Evolutionary conservation across 2,329 filamentous ascomycete genomes (phyloP).

Genomic region (Colletotrichum theobromicola): DNA sequence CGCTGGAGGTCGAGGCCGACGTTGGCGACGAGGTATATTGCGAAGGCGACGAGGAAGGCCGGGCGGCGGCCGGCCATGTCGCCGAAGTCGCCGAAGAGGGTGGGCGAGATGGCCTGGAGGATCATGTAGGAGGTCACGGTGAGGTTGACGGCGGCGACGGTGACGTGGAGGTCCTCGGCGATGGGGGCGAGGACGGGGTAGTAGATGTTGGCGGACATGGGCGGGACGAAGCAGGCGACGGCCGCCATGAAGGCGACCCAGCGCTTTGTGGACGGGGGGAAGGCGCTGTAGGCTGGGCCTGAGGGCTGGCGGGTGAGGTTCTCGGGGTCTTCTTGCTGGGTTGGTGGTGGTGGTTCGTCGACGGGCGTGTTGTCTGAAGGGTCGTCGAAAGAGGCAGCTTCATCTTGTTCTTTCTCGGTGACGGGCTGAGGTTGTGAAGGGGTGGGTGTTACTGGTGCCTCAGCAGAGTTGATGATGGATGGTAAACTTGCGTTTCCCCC

Average conservation of each 20-base stretch:
- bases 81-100: slow-evolving; percentile 65
- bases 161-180: slow-evolving; percentile 42
- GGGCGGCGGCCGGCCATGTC: slow-evolving; percentile 67
- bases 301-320: slow-evolving; percentile 35
- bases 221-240: slow-evolving; percentile 59
- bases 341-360: neutral
- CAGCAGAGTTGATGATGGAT: neutral
- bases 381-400: neutral
- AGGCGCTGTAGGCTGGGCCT: slow-evolving; percentile 40
- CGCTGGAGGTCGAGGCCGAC: slow-evolving; percentile 64
- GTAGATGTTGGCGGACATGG: slow-evolving; percentile 65
- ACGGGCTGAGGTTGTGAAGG: neutral
- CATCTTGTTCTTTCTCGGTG: neutral
- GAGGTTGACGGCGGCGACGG: slow-evolving; percentile 48
- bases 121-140: slow-evolving; percentile 68
- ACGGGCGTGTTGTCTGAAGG: neutral
- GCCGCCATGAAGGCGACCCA: slow-evolving; percentile 61
- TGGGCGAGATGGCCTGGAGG: slow-evolving; percentile 66
- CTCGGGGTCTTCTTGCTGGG: slow-evolving; percentile 25
- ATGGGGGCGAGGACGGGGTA: slow-evolving; percentile 47
- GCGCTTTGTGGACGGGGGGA: slow-evolving; percentile 45
- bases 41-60: slow-evolving; percentile 62
- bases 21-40: slow-evolving; percentile 63
- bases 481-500: too few species aligned
- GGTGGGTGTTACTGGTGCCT: neutral